Percentiles rank a stretch among this genome's conserved stretches.
These are phyloP conservation scores for Cladosporium sp. DNA, from an alignment of 2,329 filamentous ascomycete species.

Conservation along the genomic window DNA sequence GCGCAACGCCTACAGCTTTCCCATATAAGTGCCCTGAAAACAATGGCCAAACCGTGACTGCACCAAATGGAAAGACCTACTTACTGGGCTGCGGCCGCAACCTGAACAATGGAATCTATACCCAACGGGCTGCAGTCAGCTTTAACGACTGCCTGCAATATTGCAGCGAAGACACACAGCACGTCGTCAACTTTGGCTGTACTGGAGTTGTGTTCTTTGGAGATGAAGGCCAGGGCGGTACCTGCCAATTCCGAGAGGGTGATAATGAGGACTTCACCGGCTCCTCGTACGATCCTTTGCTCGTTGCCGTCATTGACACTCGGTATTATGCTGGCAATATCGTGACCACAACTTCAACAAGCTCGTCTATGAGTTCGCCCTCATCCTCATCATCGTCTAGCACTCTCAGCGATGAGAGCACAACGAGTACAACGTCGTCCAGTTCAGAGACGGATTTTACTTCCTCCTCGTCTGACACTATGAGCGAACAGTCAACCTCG, in stretches of 20 bases:
- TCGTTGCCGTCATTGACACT: background rate
- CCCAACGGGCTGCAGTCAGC: background rate
- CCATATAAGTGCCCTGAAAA: background rate
- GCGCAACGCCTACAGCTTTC: background rate
- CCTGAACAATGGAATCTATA: background rate
- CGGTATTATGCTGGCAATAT: background rate
- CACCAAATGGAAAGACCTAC: background rate
- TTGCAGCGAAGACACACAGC: background rate
- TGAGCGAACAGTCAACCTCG: too few species aligned
- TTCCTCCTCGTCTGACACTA: too few species aligned
- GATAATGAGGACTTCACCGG: background rate
- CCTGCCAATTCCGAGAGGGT: background rate
- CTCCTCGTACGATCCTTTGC: background rate
- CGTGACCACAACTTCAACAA: background rate
- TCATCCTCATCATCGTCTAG: background rate
- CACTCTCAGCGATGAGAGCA: too few species aligned
- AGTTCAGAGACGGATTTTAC: too few species aligned
- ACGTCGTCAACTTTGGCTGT: background rate
- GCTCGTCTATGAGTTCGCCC: background rate
- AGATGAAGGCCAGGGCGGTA: background rate
- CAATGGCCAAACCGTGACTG: background rate
- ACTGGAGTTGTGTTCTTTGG: conserved; percentile 4
- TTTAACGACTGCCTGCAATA: conserved; percentile 3
- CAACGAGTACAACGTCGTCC: too few species aligned
- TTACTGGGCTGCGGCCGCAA: conserved; percentile 1